Evolutionary conservation across 805 yeast genomes (phyloP), one percentile per base, ranked within the genome.

Genomic region (Kuraishia ogatae): DNA sequence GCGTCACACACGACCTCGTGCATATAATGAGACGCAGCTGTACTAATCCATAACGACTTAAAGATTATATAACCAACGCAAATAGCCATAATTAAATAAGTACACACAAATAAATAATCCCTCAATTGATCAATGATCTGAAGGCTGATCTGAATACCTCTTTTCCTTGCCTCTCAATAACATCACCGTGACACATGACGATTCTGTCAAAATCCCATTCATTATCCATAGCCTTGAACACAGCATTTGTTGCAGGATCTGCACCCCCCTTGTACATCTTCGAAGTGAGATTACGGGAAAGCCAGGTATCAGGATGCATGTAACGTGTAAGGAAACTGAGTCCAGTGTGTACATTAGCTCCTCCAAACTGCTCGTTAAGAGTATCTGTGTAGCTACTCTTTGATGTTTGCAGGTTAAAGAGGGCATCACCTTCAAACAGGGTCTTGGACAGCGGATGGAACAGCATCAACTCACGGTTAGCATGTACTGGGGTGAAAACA

Each of bases 171-270:
- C 65, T 61, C 22, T 78, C 81, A 55, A 83, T 69, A 11, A 82
- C 71, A 59, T 78, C 78, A 15, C 90, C 90, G 63, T 84, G 89
- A 59, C 85, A 80, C 60, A 76, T 69, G 47, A 84, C 78, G 52
- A 82, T 68, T n/a, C 71, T 69, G 15, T 77, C 76, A 57, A 81
- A 76, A 48, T 77, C 76, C 80, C 80, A 76, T 10, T 61, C 55
- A 39, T 68, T 54, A 21, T 75, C 62, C 26, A 71, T 63, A 39
- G 63, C 59, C 28, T 70, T 58, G 20, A 75, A 68, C 39, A 19
- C 53, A 23, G 29, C 51, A 23, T 23, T 39, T 49, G 49, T 48
- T 57, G 56, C 62, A 10, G 59, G 59, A 6, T 65, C 50, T 29
- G 69, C 53, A 15, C 43, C 43, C 4, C 17, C 43, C 51, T 56